Base-by-base conservation (phyloP, 441 rosid genomes). In the Melastoma candidum region DNA sequence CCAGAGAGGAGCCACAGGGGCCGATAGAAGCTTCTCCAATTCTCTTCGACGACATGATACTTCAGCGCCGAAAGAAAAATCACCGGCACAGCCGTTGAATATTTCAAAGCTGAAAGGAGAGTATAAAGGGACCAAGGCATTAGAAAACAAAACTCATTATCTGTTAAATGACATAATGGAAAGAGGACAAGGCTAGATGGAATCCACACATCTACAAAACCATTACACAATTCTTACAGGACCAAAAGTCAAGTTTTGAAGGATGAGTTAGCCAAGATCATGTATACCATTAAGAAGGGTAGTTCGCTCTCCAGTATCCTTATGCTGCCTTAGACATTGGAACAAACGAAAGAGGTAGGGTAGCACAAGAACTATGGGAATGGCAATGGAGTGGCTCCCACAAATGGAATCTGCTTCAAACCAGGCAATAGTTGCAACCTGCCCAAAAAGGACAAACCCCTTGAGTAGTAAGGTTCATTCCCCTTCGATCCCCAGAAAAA, bases 351-450 rank as follows among this genome's bases (percentile, higher is more conserved):
- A 94, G 63, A 85, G 76, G 56, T 94, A 94, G 53, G 97, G 99
- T 61, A 87, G 74, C 36, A 85, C 99, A 50, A 94, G 86, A 77
- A 82, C 87, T 25, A 87, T 36, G 14, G 99, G 99, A 57, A 94
- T 90, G 22, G 78, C 90, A 70, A 84, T 53, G 0, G 99, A 87
- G 75, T 94, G 99, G 74, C 95, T 80, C 29, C 99, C 96, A 11
- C 99, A 94, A 53, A 90, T 85, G 17, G 99, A 94, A 73, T 94
- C 95, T 41, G 95, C 97, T 73, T 94, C 99, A 76, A 94, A 90
- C 99, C 99, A 94, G 12, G 99, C 99, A 68, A 90, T 70, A 29
- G 99, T 90, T 54, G 97, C 97, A 49, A 94, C 99, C 99, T 90
- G 70, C 65, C 64, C 8, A 44, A 52, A 3, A 29, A 29, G 3